phyloP scores from a whole-genome alignment of 179 eudicot species.

The Sideroxylon spinosum region DNA sequence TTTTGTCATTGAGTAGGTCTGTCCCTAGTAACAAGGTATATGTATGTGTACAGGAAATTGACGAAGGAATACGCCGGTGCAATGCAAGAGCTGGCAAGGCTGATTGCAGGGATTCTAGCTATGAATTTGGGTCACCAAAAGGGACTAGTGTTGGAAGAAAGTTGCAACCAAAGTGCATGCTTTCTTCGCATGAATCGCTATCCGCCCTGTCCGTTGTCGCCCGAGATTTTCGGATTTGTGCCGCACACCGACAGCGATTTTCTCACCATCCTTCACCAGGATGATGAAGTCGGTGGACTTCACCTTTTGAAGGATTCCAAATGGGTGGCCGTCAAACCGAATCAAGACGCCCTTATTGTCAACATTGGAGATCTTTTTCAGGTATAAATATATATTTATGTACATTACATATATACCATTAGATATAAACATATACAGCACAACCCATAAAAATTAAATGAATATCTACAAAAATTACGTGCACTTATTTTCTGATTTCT shows the following conservation, averaged over 20 bases:
- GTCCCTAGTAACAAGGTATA: no score
- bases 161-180: conserved; percentile 31
- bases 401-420: no score
- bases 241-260: conserved; percentile 53
- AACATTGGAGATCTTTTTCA: conserved; percentile 57
- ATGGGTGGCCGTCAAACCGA: conserved; percentile 52
- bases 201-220: conserved; percentile 42
- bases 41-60: conserved; percentile 26
- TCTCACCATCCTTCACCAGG: conserved; percentile 44
- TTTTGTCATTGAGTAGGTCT: no score
- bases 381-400: conserved; percentile 25
- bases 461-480: no score
- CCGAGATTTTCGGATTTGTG: conserved; percentile 33
- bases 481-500: no score
- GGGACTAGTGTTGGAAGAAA: conserved; percentile 19
- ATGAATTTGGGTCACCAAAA: conserved; percentile 25
- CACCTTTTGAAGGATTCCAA: conserved; percentile 45
- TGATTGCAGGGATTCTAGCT: conserved; percentile 28
- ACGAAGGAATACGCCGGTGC: conserved; percentile 36
- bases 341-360: conserved; percentile 45
- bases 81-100: conserved; percentile 37
- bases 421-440: neutral
- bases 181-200: conserved; percentile 40
- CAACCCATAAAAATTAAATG: no score
- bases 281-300: conserved; percentile 45